Evolutionary conservation across 371 early-diverging fungal species (phyloP).

Genomic region (Rhizopus microsporus): DNA sequence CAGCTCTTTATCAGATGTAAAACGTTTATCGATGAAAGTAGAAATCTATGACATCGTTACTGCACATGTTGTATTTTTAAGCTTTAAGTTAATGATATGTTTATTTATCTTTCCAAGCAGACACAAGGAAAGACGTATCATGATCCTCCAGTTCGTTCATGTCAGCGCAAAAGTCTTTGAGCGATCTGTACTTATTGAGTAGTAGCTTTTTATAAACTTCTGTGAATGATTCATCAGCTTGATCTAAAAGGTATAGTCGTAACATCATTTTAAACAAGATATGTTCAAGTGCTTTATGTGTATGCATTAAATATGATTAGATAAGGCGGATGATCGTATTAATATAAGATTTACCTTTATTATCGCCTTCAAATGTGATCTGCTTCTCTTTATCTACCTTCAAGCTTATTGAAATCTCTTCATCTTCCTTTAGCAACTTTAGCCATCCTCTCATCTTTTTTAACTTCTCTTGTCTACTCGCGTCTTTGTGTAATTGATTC

Average conservation of each 20-base stretch:
- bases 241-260: background rate
- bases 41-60: too few species aligned
- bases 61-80: background rate
- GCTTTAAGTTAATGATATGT: background rate
- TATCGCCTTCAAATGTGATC: background rate
- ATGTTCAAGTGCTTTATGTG: conserved; percentile 6
- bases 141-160: background rate
- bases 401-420: background rate
- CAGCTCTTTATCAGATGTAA: background rate
- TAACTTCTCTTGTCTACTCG: background rate
- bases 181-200: background rate
- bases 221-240: background rate
- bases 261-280: background rate
- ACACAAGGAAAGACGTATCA: background rate
- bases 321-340: background rate
- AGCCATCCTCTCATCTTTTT: conserved; percentile 22
- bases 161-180: conserved; percentile 1
- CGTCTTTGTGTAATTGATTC: background rate
- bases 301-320: background rate
- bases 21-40: background rate
- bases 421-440: conserved; percentile 1
- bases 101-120: background rate
- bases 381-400: background rate
- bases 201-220: conserved; percentile 7
- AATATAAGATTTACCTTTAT: conserved; percentile 6